A percentile compares a stretch with the other conserved stretches of the same genome.
These are phyloP conservation scores for Globisporangium sylvaticum DNA, from an alignment of 352 stramenopile species.

Conservation along the genomic window DNA sequence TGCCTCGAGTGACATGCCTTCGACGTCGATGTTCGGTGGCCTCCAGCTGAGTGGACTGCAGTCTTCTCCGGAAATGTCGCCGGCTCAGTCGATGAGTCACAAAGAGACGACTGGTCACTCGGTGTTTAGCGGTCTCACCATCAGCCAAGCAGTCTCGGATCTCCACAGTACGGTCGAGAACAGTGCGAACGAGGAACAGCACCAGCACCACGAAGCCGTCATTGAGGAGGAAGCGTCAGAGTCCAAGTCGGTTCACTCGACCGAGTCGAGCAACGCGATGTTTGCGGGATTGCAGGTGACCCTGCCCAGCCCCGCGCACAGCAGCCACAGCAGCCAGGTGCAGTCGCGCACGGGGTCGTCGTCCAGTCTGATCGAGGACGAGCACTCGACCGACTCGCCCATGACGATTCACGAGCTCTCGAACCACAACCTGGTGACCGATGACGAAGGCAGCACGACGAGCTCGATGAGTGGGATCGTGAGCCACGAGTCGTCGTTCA, in stretches of 20 bases:
- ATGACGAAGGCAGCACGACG: slow-evolving; percentile 11
- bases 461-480: slow-evolving; percentile 5
- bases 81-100: slow-evolving; percentile 5
- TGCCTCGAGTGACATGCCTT: neutral
- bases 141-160: slow-evolving; percentile 2
- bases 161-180: neutral
- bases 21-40: slow-evolving; percentile 33
- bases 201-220: neutral
- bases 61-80: neutral
- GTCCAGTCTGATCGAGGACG: slow-evolving; percentile 17
- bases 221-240: neutral
- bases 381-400: slow-evolving; percentile 22
- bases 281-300: slow-evolving; percentile 14
- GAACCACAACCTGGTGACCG: slow-evolving; percentile 21
- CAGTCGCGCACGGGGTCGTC: slow-evolving; percentile 16
- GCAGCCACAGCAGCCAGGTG: slow-evolving; percentile 1
- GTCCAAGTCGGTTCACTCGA: slow-evolving; percentile 9
- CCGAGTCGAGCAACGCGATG: slow-evolving; percentile 7
- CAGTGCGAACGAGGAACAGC: neutral
- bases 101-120: neutral
- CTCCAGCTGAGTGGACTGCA: slow-evolving; percentile 35
- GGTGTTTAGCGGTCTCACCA: slow-evolving; percentile 15
- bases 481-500: slow-evolving; percentile 18
- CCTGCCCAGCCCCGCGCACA: slow-evolving; percentile 1
- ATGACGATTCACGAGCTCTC: slow-evolving; percentile 59